Base-by-base conservation (phyloP, 2,329 filamentous ascomycete genomes). In the Myriangium duriaei region DNA sequence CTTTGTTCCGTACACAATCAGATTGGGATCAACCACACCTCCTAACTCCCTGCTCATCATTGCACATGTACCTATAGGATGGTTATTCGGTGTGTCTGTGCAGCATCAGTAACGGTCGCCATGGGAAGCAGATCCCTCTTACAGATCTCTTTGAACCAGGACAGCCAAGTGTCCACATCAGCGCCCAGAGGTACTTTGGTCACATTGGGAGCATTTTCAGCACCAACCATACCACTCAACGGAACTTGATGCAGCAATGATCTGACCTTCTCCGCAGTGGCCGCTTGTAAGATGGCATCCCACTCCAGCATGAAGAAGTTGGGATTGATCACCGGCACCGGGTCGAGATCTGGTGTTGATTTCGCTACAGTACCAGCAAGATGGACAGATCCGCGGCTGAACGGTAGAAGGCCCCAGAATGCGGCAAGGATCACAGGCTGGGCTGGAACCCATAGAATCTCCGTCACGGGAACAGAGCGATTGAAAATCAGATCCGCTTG, bases 401-500 rank as follows among this genome's bases (percentile, higher is more conserved):
- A 54, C 1, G 57, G 57, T 3, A 60, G 45, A 9, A 59, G 43
- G 6, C 47, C 51, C 57, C 57, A 60, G 36, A 50, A 54, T 11
- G 50, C 47, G 11, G 61, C 44, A 3, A 53, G 45, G n/a, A 15
- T 13, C 2, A 49, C 45, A 2, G 47, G 51, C 1, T 45, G 45
- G 2, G 43, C 39, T 2, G 57, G 54, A 0, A 51, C 47, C 42
- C 61, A 57, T n/a, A 71, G 44, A 0, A 66, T 54, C 47, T 73
- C 70, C 1, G 58, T 62, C 2, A 70, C 51, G 0, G 69, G 64
- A 1, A 68, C 56, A 10, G 45, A 45, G 39, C 59, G 51, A 12
- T 55, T 50, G 49, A 71, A 71, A 11, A 72, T 57, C 7, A 72
- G 52, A 34, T 66, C 58, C 42, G 69, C 57, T 49, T 72, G 66